A percentile compares a stretch with the other conserved stretches of the same genome.
phyloP scores from a whole-genome alignment of 331 rosid species.

The Quercus tomentella region DNA sequence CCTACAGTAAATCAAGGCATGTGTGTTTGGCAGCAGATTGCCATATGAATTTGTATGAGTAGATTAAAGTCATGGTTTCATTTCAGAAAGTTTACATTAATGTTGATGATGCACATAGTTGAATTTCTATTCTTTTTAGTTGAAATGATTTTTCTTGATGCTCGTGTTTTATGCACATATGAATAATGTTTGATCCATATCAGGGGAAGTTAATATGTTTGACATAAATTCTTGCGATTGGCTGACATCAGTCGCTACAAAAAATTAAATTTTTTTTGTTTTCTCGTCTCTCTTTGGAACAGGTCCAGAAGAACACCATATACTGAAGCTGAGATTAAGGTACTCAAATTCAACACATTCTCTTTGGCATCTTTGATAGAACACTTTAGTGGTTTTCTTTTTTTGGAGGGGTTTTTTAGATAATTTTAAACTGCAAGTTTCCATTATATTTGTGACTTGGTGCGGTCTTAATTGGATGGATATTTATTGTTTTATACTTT shows the following conservation, averaged over 20 bases:
- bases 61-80: neutral
- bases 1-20: neutral
- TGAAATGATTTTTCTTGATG: neutral
- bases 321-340: constrained; percentile 92
- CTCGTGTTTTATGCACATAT: neutral
- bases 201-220: constrained; percentile 3
- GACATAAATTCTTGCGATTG: neutral
- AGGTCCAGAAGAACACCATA: constrained; percentile 82
- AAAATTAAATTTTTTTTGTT: constrained; percentile 1
- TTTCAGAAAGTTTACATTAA: neutral
- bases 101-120: neutral
- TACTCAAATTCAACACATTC: constrained; percentile 18
- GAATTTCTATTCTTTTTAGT: neutral
- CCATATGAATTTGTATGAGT: neutral
- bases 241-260: neutral
- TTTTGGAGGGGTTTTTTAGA: neutral
- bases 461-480: neutral
- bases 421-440: neutral
- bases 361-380: neutral
- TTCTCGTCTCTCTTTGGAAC: constrained; percentile 13
- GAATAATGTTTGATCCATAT: neutral
- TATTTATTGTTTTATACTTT: no score
- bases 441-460: neutral
- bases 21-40: neutral
- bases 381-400: neutral